A percentile compares a stretch with the other conserved stretches of the same genome.
Conservation (phyloP, 352 stramenopile genomes). For the Plasmopara halstedii region DNA sequence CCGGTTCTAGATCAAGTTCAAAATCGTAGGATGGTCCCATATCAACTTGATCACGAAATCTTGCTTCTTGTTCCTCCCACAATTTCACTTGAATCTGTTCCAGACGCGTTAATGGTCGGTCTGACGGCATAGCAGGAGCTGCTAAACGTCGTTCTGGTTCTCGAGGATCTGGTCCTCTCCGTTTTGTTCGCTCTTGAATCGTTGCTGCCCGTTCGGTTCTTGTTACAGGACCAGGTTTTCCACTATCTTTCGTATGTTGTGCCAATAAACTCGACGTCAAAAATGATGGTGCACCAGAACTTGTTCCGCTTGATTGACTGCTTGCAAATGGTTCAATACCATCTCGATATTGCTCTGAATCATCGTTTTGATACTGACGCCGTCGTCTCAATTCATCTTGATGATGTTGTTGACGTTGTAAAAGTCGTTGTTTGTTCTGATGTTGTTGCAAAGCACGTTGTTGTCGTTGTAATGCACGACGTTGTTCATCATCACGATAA, state of each 20-base stretch:
- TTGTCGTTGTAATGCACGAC: slow-evolving; percentile 21
- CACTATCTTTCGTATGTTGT: slow-evolving; percentile 44
- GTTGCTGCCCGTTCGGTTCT: no score
- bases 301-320: slow-evolving; percentile 20
- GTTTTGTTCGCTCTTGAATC: neutral
- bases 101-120: slow-evolving; percentile 20
- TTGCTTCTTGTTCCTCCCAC: slow-evolving; percentile 23
- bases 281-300: slow-evolving; percentile 11
- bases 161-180: neutral
- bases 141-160: neutral
- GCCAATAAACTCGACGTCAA: slow-evolving; percentile 46
- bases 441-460: slow-evolving; percentile 24
- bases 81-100: slow-evolving; percentile 21
- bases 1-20: slow-evolving; percentile 7
- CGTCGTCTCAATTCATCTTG: slow-evolving; percentile 13
- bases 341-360: slow-evolving; percentile 7
- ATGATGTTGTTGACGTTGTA: slow-evolving; percentile 23
- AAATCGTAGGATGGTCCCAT: neutral
- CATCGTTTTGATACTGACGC: slow-evolving; percentile 8
- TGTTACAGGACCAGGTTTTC: slow-evolving; percentile 27
- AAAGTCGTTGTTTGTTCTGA: slow-evolving; percentile 19
- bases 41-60: slow-evolving; percentile 9
- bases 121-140: slow-evolving; percentile 4
- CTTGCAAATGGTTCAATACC: slow-evolving; percentile 8
- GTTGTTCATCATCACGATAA: slow-evolving; percentile 15